phyloP scores from a whole-genome alignment of 2,329 filamentous ascomycete genomes.

The Talaromyces sp. region DNA sequence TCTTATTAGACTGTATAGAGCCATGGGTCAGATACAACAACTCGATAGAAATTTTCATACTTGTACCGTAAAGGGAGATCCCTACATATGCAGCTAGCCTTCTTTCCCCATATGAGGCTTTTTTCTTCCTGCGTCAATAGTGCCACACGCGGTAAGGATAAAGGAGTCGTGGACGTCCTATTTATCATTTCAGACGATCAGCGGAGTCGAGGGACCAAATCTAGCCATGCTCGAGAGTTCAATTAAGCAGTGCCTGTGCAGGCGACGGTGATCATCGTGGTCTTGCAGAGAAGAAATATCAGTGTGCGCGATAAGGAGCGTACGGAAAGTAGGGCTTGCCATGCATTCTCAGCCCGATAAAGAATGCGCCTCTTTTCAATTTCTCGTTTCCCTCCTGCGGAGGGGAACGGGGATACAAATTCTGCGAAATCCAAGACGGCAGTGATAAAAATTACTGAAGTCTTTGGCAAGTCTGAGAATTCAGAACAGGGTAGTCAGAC shows the following conservation, averaged over 20 bases:
- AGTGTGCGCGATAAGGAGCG: not conserved
- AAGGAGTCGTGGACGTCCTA: not conserved
- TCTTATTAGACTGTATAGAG: not conserved
- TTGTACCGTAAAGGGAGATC: too few relatives aligned
- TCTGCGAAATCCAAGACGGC: not conserved
- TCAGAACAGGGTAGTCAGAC: not conserved
- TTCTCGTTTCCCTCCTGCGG: not conserved
- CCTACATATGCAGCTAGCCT: not conserved
- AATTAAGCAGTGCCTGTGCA: not conserved
- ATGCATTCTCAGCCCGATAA: slow-evolving; percentile 7
- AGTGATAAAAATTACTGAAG: not conserved
- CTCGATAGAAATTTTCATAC: too few relatives aligned
- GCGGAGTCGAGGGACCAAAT: not conserved
- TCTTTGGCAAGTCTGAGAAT: not conserved
- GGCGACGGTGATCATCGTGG: not conserved
- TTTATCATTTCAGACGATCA: not conserved
- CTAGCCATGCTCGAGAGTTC: not conserved
- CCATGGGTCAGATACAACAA: not conserved
- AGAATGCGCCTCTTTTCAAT: slow-evolving; percentile 10
- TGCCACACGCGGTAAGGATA: too few relatives aligned
- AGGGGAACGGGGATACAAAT: not conserved
- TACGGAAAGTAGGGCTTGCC: not conserved
- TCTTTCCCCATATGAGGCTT: not conserved
- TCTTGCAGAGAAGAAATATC: not conserved
- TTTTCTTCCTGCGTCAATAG: not conserved